These are phyloP conservation scores for Ceratobasidium theobromae DNA, from an alignment of 1,284 basidiomycete species.

Conservation along the genomic window DNA sequence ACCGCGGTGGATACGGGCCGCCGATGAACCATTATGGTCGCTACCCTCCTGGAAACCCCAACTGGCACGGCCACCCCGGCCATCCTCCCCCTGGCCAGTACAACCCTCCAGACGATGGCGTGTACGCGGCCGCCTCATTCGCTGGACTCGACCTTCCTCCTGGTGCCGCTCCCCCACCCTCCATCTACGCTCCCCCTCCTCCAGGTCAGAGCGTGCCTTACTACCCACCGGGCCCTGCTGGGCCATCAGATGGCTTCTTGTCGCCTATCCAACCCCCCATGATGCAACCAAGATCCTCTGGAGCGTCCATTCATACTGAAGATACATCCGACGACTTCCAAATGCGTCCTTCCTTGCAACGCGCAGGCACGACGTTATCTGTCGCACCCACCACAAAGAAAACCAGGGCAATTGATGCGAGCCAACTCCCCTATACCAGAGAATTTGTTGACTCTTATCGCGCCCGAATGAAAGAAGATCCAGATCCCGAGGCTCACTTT, in stretches of 20 bases:
- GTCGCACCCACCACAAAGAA: slow-evolving; percentile 64
- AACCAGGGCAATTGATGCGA: slow-evolving; percentile 81
- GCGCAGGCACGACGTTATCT: slow-evolving; percentile 58
- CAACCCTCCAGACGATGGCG: slow-evolving; percentile 44
- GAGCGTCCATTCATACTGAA: slow-evolving; percentile 6
- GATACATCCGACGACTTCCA: slow-evolving; percentile 23
- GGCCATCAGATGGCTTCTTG: slow-evolving; percentile 13
- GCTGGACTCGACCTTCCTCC: slow-evolving; percentile 54
- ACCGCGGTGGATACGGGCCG: neutral
- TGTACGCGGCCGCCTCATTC: slow-evolving; percentile 63
- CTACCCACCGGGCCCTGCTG: neutral
- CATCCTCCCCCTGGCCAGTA: slow-evolving; percentile 34
- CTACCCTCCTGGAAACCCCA: slow-evolving; percentile 20
- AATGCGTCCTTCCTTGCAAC: slow-evolving; percentile 54
- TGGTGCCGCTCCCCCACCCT: slow-evolving; percentile 42
- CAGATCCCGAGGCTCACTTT: slow-evolving; percentile 99
- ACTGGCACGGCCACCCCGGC: slow-evolving; percentile 19
- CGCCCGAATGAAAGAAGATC: slow-evolving; percentile 94
- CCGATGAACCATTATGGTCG: slow-evolving; percentile 8
- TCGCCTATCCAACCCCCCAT: slow-evolving; percentile 5
- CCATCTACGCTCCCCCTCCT: slow-evolving; percentile 32
- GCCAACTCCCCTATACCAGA: slow-evolving; percentile 88
- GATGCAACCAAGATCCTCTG: slow-evolving; percentile 16
- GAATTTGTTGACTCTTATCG: slow-evolving; percentile 98
- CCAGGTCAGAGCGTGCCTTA: neutral